Base-by-base conservation (phyloP, 352 stramenopile species). In the Phytophthora vignae region DNA sequence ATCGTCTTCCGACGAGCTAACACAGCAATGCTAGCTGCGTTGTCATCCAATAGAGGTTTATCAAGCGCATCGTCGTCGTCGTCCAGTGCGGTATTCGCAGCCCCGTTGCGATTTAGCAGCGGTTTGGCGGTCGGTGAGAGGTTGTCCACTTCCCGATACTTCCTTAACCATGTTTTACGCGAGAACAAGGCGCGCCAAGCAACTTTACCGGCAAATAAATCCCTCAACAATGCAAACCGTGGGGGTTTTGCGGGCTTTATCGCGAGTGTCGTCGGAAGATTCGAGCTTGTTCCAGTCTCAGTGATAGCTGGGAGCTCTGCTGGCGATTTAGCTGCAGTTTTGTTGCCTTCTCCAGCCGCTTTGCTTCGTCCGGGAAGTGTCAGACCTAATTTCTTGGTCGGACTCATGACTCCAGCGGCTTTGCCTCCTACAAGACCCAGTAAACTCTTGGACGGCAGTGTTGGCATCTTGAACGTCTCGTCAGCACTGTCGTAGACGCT, bases 401-500 rank as follows among this genome's bases (percentile, higher is more conserved):
- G 55, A 48, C 58, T 76, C 62, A 44, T 67, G 42, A 65, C 29
- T 0, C 57, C 67, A 4, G 64, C 40, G 3, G 59, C 62, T 67
- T 73, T 70, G 1, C 48, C 59, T 15, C 67, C 67, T 5, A 53
- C 46, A 14, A 70, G 48, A 10, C 63, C 72, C 25, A 83, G 40
- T 5, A 83, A 56, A 25, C 61, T 81, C 42, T 91, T 94, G 12
- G 86, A 75, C 0, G 88, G 88, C 8, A 96, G 62, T 7, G 85
- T 67, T 0, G 88, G 87, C 88, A 96, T 94, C 67, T 93, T 96
- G 49, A 96, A 94, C 2, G 74, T 92, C 19, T 92, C 81, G 2
- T 90, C 83, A 11, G 71, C 74, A 50, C 70, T 72, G 27, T 92
- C 83, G 31, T 81, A 92, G 36, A 90, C 79, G 21, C 73, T 83